These are phyloP conservation scores for Chrysoporthe puriensis DNA, from an alignment of 2,329 filamentous ascomycete species.

Conservation along the genomic window DNA sequence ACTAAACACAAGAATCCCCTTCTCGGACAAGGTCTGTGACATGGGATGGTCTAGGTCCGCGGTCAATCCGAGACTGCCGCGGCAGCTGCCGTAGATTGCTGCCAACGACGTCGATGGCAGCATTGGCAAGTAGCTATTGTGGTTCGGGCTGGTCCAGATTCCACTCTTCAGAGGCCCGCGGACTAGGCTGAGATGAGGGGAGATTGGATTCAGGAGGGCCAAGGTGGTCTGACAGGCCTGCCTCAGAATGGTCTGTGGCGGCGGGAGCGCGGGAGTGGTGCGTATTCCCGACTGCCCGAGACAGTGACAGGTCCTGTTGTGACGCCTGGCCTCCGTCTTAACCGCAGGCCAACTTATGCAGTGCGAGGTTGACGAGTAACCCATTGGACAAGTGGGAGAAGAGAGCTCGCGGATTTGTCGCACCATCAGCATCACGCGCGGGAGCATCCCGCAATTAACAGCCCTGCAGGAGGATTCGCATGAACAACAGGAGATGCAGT, in stretches of 20 bases:
- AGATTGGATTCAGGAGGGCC: not conserved
- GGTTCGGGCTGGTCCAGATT: not conserved
- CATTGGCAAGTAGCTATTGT: no score
- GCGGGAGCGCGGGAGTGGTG: not conserved
- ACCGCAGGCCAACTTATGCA: not conserved
- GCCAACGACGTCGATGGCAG: no score
- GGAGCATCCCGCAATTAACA: not conserved
- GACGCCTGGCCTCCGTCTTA: not conserved
- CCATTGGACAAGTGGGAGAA: not conserved
- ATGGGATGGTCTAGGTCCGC: not conserved
- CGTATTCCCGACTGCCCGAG: not conserved
- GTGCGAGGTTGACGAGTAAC: not conserved
- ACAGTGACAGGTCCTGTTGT: not conserved
- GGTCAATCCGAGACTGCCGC: no score
- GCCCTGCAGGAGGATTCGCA: constrained; percentile 3
- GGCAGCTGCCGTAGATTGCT: no score
- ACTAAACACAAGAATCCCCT: not conserved
- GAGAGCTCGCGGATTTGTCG: constrained; percentile 17
- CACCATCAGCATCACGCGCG: constrained; percentile 10
- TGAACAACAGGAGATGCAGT: constrained; percentile 9
- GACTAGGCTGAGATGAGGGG: not conserved
- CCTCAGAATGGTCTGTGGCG: not conserved
- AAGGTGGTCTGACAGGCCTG: not conserved
- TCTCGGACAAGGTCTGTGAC: not conserved
- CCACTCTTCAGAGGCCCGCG: not conserved